Evolutionary conservation across 1,284 basidiomycete genomes (phyloP), one percentile per base, ranked within the genome.

Genomic region (Leucoagaricus sp.): DNA sequence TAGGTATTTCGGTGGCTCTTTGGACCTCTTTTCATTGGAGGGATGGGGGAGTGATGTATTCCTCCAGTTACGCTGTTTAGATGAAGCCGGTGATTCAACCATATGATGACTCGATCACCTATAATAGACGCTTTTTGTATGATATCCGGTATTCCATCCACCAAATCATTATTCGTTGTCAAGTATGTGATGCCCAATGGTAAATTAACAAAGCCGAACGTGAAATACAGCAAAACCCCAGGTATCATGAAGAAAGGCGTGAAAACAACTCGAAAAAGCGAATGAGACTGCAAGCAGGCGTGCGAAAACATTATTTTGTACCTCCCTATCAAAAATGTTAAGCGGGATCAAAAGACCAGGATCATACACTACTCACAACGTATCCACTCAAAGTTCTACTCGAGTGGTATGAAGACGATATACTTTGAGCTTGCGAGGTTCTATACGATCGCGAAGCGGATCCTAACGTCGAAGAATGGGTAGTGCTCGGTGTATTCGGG

Each of bases 41-140:
- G 90, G 91, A 26, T 92, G 89, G 87, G 92, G 91, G 85, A 89
- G 85, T 34, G 91, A 94, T 64, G 87, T 89, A 6, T 88, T 89
- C 64, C 72, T 93, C 42, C 90, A 87, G 65, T 73, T 92, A 33
- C 76, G 88, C 58, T 87, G 86, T 63, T 73, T 92, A 47, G 86
- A 90, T 61, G 81, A 85, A 68, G 85, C 83, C 28, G 84, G 81
- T 12, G 85, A 87, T 63, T 77, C 80, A 5, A 70, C 70, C 46
- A 77, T 80, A 46, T 78, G 60, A 69, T 31, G n/a, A 13, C n/a
- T 46, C 31, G 17, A 19, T 38, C 21, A 19, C 19, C 7, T 15
- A 33, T 29, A 36, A 28, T 15, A 54, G 23, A 15, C 29, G 15
- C 28, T 9, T 53, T 44, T 21, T 12, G 36, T 28, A 40, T 47